Conservation (phyloP, 2,329 filamentous ascomycete species). For the Alternaria angustiovoidea region DNA sequence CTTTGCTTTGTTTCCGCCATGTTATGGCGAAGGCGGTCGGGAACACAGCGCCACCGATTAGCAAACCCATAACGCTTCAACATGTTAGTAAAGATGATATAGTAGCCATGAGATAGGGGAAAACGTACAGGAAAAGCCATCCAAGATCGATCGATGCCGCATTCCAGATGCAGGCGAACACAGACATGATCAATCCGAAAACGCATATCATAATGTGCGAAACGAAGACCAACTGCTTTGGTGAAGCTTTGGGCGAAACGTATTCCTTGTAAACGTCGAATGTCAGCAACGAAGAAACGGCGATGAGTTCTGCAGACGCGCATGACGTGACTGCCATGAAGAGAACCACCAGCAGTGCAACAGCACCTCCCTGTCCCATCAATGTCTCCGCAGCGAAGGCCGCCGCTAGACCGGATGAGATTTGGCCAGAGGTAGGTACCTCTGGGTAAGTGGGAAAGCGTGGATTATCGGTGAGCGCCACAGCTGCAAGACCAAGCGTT, state of each 20-base stretch:
- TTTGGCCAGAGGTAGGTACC: slow-evolving; percentile 33
- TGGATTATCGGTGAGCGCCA: slow-evolving; percentile 55
- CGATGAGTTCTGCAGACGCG: slow-evolving; percentile 53
- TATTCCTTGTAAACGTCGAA: slow-evolving; percentile 58
- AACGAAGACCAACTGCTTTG: slow-evolving; percentile 50
- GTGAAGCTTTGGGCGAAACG: slow-evolving; percentile 48
- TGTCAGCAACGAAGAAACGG: slow-evolving; percentile 51
- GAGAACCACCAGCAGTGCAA: slow-evolving; percentile 40
- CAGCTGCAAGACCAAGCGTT: slow-evolving; percentile 56
- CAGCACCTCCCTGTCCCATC: slow-evolving; percentile 41
- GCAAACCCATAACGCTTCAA: slow-evolving; percentile 49
- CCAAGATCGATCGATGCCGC: slow-evolving; percentile 51
- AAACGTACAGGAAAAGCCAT: slow-evolving; percentile 49
- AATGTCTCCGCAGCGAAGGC: slow-evolving; percentile 42
- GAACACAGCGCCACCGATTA: slow-evolving; percentile 55
- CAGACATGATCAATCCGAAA: slow-evolving; percentile 52
- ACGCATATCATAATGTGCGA: slow-evolving; percentile 53
- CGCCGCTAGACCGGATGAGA: slow-evolving; percentile 40
- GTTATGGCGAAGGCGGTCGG: slow-evolving; percentile 49
- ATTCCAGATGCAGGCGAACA: slow-evolving; percentile 53
- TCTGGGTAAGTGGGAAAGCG: slow-evolving; percentile 56
- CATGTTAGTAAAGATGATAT: slow-evolving; percentile 15
- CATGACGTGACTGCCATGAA: slow-evolving; percentile 50
- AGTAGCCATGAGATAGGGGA: not conserved
- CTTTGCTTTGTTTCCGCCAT: slow-evolving; percentile 47